A percentile compares a stretch with the other conserved stretches of the same genome.
These are phyloP conservation scores for Moricandia arvensis DNA, from an alignment of 345 rosid species.

Conservation along the genomic window DNA sequence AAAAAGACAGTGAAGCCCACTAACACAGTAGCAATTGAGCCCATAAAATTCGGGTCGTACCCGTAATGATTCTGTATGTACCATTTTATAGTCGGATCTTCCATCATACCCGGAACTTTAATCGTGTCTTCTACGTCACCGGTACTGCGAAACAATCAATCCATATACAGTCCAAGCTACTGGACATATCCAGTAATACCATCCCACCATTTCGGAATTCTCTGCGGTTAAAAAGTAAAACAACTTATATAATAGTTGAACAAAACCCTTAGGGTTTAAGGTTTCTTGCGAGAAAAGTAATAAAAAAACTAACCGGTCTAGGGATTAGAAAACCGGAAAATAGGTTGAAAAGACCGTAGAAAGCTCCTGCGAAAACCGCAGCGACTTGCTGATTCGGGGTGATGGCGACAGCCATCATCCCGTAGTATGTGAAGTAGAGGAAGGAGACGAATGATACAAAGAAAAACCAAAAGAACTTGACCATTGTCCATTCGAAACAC, in stretches of 20 bases:
- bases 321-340: constrained; percentile 88
- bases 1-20: constrained; percentile 64
- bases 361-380: constrained; percentile 68
- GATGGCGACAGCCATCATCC: constrained; percentile 87
- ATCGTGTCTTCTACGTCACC: constrained; percentile 52
- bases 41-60: constrained; percentile 65
- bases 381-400: constrained; percentile 87
- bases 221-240: constrained; percentile 6
- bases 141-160: constrained; percentile 58
- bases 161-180: constrained; percentile 85
- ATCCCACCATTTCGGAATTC: constrained; percentile 83
- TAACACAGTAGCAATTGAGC: constrained; percentile 55
- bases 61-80: constrained; percentile 58
- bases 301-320: constrained; percentile 54
- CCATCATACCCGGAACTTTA: constrained; percentile 39
- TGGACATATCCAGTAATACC: constrained; percentile 94
- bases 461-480: constrained; percentile 81
- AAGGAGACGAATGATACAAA: constrained; percentile 76
- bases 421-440: constrained; percentile 91
- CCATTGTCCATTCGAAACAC: constrained; percentile 65
- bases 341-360: constrained; percentile 71
- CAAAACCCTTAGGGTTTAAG: not conserved
- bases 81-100: constrained; percentile 38
- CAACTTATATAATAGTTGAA: not conserved
- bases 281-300: constrained; percentile 14